These are phyloP conservation scores for Ilex paraguariensis DNA, from an alignment of 305 asterid genomes.

Conservation along the genomic window DNA sequence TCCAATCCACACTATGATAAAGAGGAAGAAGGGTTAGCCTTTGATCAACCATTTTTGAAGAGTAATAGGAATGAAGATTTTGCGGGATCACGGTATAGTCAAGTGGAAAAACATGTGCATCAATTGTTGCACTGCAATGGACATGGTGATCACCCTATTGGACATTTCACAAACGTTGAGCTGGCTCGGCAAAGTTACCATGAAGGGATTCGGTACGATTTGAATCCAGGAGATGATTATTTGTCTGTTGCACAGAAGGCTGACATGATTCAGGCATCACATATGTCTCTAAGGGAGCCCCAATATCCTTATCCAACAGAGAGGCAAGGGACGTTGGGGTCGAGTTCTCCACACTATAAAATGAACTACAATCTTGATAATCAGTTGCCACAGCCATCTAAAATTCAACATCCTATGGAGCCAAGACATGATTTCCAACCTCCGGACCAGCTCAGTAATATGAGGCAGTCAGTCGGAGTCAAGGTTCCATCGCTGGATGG, in stretches of 20 bases:
- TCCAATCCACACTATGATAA: conserved; percentile 14
- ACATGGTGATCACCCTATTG: conserved; percentile 18
- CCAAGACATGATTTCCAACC: not conserved
- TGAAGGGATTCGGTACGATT: conserved; percentile 6
- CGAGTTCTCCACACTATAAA: not conserved
- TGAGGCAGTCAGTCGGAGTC: not conserved
- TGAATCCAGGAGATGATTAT: not conserved
- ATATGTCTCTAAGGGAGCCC: not conserved
- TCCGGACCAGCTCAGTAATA: not conserved
- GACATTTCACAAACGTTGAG: conserved; percentile 21
- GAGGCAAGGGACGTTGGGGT: not conserved
- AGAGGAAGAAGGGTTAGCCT: conserved; percentile 14
- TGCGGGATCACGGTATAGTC: conserved; percentile 16
- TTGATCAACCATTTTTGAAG: conserved; percentile 18
- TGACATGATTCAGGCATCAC: not conserved
- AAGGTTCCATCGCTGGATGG: not conserved
- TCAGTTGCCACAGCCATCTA: not conserved
- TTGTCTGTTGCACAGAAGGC: not conserved
- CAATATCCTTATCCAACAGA: not conserved
- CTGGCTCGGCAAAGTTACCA: conserved; percentile 17
- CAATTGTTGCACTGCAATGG: conserved; percentile 9
- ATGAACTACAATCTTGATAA: not conserved
- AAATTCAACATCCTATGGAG: not conserved
- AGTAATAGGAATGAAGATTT: conserved; percentile 9
- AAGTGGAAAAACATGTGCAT: conserved; percentile 20